Evolutionary conservation across 139 green algal genomes (phyloP).

Genomic region (Tetraselmis chui): DNA sequence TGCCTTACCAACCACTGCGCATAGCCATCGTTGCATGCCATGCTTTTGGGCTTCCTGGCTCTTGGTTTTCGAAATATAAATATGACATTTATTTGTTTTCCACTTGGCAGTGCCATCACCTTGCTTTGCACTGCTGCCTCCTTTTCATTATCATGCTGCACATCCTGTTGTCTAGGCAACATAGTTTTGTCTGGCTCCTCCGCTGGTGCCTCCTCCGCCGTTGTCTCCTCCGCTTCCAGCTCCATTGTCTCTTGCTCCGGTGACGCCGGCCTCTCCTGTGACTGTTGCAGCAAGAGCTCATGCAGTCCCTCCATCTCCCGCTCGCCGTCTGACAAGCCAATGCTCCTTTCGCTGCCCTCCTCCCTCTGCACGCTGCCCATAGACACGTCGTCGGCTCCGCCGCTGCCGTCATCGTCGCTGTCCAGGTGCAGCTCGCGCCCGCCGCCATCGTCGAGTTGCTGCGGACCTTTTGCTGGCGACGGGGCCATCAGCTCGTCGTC

Average conservation of each 20-base stretch:
- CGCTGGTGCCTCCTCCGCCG: not conserved
- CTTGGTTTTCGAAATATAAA: not conserved
- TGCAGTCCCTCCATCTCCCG: not conserved
- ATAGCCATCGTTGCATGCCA: not conserved
- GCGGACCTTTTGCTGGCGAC: not conserved
- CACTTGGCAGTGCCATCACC: not conserved
- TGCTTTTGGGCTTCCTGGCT: not conserved
- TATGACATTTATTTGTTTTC: not conserved
- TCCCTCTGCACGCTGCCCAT: not conserved
- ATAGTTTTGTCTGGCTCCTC: not conserved
- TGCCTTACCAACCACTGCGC: not conserved
- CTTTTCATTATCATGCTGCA: conserved; percentile 1
- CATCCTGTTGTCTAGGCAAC: not conserved
- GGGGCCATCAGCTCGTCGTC: not conserved
- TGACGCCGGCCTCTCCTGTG: not conserved
- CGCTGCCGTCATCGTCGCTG: not conserved
- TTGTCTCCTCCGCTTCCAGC: not conserved
- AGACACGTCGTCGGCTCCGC: not conserved
- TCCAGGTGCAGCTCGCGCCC: not conserved
- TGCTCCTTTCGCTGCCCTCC: not conserved
- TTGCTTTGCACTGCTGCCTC: not conserved
- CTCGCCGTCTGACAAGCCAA: not conserved
- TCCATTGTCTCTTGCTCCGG: not conserved
- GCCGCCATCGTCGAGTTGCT: not conserved
- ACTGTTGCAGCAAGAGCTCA: not conserved